Conservation (phyloP, 2,329 filamentous ascomycete genomes). For the Pyricularia pennisetigena region DNA sequence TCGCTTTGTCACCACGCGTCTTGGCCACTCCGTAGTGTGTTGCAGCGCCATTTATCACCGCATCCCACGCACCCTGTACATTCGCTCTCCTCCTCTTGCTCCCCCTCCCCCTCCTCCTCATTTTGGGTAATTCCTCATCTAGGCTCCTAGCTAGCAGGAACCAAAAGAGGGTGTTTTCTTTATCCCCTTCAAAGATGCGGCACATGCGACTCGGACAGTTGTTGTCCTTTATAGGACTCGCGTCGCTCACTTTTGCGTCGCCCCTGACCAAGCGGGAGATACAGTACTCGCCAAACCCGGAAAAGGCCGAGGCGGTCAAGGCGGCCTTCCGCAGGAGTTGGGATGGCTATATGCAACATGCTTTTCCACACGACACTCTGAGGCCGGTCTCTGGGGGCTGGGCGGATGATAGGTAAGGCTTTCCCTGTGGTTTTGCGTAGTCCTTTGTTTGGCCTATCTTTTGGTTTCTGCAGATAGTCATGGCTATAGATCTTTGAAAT, state of each 20-base stretch:
- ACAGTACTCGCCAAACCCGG: conserved; percentile 20
- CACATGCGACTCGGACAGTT: neutral
- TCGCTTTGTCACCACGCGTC: neutral
- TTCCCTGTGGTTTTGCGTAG: neutral
- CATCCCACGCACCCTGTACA: neutral
- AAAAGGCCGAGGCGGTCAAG: conserved; percentile 50
- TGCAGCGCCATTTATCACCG: neutral
- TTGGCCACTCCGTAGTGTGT: neutral
- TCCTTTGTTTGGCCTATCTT: neutral
- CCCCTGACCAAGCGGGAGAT: conserved; percentile 6
- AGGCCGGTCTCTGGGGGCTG: conserved; percentile 55
- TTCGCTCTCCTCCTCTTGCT: too few species aligned
- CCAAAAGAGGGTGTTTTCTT: neutral
- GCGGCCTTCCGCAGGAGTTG: conserved; percentile 62
- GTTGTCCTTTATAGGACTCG: conserved; percentile 6
- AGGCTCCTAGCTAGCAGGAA: neutral
- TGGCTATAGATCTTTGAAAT: neutral
- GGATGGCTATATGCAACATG: conserved; percentile 63
- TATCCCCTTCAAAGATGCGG: conserved; percentile 5
- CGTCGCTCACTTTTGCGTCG: conserved; percentile 1
- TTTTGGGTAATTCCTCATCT: neutral
- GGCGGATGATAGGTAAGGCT: conserved; percentile 57
- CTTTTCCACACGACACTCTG: conserved; percentile 70
- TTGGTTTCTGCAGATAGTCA: neutral
- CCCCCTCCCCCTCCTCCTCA: neutral